A percentile compares a stretch with the other conserved stretches of the same genome.
Conservation (phyloP, 2,329 filamentous ascomycete species). For the Xylaria sp. region DNA sequence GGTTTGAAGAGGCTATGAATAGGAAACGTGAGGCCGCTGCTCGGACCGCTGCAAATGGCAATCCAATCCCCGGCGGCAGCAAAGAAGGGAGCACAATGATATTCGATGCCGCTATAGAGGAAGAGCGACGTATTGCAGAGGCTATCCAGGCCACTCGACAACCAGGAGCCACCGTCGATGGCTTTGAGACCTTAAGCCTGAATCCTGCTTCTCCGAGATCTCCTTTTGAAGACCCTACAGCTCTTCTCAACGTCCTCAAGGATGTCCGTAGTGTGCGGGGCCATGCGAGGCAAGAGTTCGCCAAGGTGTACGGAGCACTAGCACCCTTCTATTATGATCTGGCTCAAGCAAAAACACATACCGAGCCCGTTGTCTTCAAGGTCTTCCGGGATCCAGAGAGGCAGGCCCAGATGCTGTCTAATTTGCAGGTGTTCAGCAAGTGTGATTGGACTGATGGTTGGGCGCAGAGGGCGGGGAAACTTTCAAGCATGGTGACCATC, state of each 20-base stretch:
- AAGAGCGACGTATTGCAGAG: constrained; percentile 63
- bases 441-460: constrained; percentile 85
- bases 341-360: constrained; percentile 74
- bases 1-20: constrained; percentile 78
- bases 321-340: constrained; percentile 91
- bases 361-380: constrained; percentile 85
- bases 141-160: constrained; percentile 50
- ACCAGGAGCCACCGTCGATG: constrained; percentile 61
- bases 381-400: constrained; percentile 88
- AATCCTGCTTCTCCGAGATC: constrained; percentile 56
- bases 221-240: constrained; percentile 68
- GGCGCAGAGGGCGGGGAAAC: constrained; percentile 74
- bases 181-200: constrained; percentile 82
- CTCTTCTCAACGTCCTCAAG: constrained; percentile 75
- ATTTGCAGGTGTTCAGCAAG: constrained; percentile 80
- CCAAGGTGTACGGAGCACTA: constrained; percentile 87
- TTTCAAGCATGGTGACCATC: constrained; percentile 78
- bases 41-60: constrained; percentile 45
- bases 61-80: constrained; percentile 37
- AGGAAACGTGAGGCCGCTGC: constrained; percentile 67
- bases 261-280: constrained; percentile 82
- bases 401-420: constrained; percentile 88
- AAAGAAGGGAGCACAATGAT: constrained; percentile 65
- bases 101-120: constrained; percentile 79
- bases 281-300: constrained; percentile 88